phyloP scores from a whole-genome alignment of 1,284 basidiomycete genomes.

The Thelephora terrestris region DNA sequence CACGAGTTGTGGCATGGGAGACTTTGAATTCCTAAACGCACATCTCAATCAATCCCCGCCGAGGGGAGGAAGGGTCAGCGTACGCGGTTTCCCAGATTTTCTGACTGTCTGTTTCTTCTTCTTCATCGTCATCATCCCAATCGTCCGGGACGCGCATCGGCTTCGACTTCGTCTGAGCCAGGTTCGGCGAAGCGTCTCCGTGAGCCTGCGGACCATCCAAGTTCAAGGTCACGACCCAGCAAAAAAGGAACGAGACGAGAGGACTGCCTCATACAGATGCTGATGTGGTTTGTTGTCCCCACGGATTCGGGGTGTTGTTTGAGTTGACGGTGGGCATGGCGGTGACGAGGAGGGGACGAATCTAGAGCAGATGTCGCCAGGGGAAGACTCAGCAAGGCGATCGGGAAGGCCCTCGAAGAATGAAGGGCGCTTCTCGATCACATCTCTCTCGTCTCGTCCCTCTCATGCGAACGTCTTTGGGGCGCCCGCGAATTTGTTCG shows the following conservation, averaged over 20 bases:
- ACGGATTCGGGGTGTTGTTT: background rate
- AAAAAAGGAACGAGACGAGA: background rate
- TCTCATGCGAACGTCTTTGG: slow-evolving; percentile 9
- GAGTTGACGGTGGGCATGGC: no score
- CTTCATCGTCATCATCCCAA: slow-evolving; percentile 35
- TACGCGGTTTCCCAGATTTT: slow-evolving; percentile 38
- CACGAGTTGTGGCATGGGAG: slow-evolving; percentile 38
- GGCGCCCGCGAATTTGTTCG: background rate
- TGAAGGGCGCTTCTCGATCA: slow-evolving; percentile 14
- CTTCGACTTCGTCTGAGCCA: slow-evolving; percentile 7
- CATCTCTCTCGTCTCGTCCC: slow-evolving; percentile 18
- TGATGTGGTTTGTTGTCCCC: background rate
- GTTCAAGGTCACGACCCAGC: no score
- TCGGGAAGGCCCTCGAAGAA: background rate
- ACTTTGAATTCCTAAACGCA: slow-evolving; percentile 28
- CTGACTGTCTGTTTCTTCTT: slow-evolving; percentile 22
- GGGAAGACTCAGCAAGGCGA: background rate
- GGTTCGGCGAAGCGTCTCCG: background rate
- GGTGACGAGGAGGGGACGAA: background rate
- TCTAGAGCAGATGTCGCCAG: background rate
- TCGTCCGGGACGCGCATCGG: slow-evolving; percentile 24
- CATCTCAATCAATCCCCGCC: slow-evolving; percentile 1
- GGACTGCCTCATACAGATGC: background rate
- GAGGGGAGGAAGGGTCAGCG: slow-evolving; percentile 13
- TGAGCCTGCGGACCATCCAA: no score